Conservation (phyloP, 768 basidiomycete species). For the Boletus tylopilopsis region DNA sequence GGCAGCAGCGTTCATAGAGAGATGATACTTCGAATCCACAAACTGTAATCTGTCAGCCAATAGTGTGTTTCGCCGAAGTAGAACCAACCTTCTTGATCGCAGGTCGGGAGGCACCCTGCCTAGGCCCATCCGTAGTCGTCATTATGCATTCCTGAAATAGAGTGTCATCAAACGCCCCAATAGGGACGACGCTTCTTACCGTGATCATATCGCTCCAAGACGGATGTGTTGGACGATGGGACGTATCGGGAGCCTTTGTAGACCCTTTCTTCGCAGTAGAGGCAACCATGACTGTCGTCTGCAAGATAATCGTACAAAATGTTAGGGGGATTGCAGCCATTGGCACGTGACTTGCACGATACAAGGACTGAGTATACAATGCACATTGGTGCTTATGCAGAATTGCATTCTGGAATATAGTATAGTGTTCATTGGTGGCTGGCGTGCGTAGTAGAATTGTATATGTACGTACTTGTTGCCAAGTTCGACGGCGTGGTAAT, state of each 20-base stretch:
- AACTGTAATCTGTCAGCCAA: slow-evolving; percentile 33
- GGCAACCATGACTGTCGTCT: slow-evolving; percentile 6
- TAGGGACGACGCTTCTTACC: slow-evolving; percentile 22
- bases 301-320: neutral
- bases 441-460: too few relatives aligned
- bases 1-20: slow-evolving; percentile 43
- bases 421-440: too few relatives aligned
- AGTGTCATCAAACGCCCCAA: neutral
- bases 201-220: slow-evolving; percentile 44
- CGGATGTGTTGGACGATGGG: slow-evolving; percentile 42
- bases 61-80: neutral
- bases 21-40: slow-evolving; percentile 52
- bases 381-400: too few relatives aligned
- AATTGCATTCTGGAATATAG: too few relatives aligned
- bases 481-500: too few relatives aligned
- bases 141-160: slow-evolving; percentile 65
- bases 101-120: slow-evolving; percentile 69
- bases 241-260: neutral
- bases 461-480: too few relatives aligned
- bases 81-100: slow-evolving; percentile 72
- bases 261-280: slow-evolving; percentile 11
- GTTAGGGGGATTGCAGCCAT: slow-evolving; percentile 4
- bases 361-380: too few relatives aligned
- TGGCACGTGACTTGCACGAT: slow-evolving; percentile 4
- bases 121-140: slow-evolving; percentile 58